Percentiles rank a stretch among this genome's conserved stretches.
These are phyloP conservation scores for Ochetophila trinervis DNA, from an alignment of 306 rosid species.

Conservation along the genomic window DNA sequence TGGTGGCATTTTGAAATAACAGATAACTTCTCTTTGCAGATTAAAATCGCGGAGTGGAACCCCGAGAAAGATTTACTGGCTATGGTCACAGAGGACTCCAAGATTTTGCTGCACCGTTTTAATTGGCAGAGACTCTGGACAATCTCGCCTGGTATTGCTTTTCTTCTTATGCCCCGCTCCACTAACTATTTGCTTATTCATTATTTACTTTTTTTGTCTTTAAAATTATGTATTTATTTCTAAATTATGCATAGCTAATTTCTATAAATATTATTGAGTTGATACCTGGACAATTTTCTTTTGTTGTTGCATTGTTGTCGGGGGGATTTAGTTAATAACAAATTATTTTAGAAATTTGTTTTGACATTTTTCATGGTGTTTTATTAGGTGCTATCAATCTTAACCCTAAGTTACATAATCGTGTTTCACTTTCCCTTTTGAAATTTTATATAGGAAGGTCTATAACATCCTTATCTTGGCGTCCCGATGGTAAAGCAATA, in stretches of 20 bases:
- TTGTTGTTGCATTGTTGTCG: too few relatives aligned
- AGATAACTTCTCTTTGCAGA: conserved; percentile 29
- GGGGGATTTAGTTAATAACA: too few relatives aligned
- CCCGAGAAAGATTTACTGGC: conserved; percentile 99
- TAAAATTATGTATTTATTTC: background rate
- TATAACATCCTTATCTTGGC: conserved; percentile 79
- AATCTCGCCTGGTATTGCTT: conserved; percentile 59
- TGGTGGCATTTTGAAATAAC: background rate
- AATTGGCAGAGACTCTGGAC: conserved; percentile 99
- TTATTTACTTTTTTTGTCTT: background rate
- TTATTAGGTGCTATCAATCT: background rate
- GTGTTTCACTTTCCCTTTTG: conserved; percentile 2
- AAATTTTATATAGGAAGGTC: conserved; percentile 45
- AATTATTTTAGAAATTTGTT: too few relatives aligned
- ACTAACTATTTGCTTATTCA: too few relatives aligned
- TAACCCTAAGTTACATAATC: conserved; percentile 7
- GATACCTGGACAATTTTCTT: too few relatives aligned
- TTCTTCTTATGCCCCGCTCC: background rate
- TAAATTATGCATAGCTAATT: too few relatives aligned
- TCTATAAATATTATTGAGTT: too few relatives aligned
- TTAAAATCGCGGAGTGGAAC: conserved; percentile 91
- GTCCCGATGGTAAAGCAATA: conserved; percentile 91
- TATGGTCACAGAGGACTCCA: conserved; percentile 86
- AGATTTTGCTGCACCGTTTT: conserved; percentile 90
- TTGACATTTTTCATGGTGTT: too few relatives aligned